Evolutionary conservation across 1,139 yeast species (phyloP), one percentile per base, ranked within the genome.

Genomic region (Wickerhamiella infanticola): DNA sequence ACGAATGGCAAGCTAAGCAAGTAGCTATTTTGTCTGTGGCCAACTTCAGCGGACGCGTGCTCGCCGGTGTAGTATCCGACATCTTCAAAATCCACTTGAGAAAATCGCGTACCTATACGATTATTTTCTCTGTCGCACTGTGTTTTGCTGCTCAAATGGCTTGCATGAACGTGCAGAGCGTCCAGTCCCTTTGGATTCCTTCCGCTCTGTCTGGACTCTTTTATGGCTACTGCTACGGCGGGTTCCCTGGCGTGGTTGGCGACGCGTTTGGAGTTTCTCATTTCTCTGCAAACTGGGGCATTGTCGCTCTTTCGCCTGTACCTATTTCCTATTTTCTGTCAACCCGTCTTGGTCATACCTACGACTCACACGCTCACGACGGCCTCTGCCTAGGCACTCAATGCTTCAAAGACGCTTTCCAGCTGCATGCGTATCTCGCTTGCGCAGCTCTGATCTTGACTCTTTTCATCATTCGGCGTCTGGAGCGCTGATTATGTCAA

Each of bases 231-330:
- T 68, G 80, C 45, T 84, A 81, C 60, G 90, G 95, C 0, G 72
- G 85, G 5, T 81, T 77, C 59, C 95, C 95, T 0, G 81, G 90
- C 1, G 75, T 83, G 25, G 68, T 82, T 29, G 78, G 90, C 1
- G 95, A 85, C 54, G 66, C 76, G 11, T 84, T 83, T 64, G 88
- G 88, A 26, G 73, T 84, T 57, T 68, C 67, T 18, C 72, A 77
- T 37, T 83, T 82, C 59, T 79, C 86, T 45, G 80, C 85, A 38
- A 73, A 83, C 39, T 85, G 95, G 94, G 93, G 94, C 0, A 58
- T 79, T 29, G 65, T 79, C 13, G 65, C 70, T 2, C 51, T 64
- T 24, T 56, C 69, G 7, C 70, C 71, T 3, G 60, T 66, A 8
- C 61, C 62, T 0, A 58, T 62, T 11, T 61, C 70, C 5, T 65